Base-by-base conservation (phyloP, 352 stramenopile genomes). In the Phytophthora chlamydospora region DNA sequence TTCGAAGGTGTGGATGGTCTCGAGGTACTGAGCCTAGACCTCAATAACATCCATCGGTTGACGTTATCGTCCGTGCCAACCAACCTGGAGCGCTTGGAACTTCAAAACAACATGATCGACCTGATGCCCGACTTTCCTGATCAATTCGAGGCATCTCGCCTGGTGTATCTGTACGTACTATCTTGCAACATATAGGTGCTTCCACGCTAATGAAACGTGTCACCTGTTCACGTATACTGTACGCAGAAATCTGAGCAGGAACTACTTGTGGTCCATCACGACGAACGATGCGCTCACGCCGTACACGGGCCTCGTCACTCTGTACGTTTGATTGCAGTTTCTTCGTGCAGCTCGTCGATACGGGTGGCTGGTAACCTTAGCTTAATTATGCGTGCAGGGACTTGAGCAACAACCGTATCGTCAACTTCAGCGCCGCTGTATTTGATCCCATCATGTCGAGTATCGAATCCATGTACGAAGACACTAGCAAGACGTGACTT, bases 241-340 rank as follows among this genome's bases (percentile, higher is more conserved):
- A 0, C 41, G 14, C 40, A 90, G 80, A 12, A 88, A 90, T 31
- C 47, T 90, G 66, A 90, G 80, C 33, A 69, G 69, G 32, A 90
- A 90, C 40, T 77, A 74, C 47, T 51, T 90, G 10, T 90, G 80
- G 80, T 75, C 71, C 13, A 63, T 90, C 3, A 61, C 78, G 11
- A 78, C 74, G 4, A 85, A 80, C 42, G 74, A 75, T 13, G 66
- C 77, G n/a, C 62, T 90, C 9, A 49, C 36, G 7, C 75, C 68
- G n/a, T 90, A 81, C 39, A 54, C 60, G 0, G 54, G 62, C 1
- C 71, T 90, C 21, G 56, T 70, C 1, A 62, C 68, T 5, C 59
- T 90, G 80, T 89, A 75, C 17, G 78, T 75, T 35, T 44, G 40
- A 34, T 29, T 29, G 24, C 24, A 29, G 24, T 29, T 4, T 29